Percentiles rank a stretch among this genome's conserved stretches.
phyloP scores from a whole-genome alignment of 2,329 filamentous ascomycete genomes.

The Nemania sp. region DNA sequence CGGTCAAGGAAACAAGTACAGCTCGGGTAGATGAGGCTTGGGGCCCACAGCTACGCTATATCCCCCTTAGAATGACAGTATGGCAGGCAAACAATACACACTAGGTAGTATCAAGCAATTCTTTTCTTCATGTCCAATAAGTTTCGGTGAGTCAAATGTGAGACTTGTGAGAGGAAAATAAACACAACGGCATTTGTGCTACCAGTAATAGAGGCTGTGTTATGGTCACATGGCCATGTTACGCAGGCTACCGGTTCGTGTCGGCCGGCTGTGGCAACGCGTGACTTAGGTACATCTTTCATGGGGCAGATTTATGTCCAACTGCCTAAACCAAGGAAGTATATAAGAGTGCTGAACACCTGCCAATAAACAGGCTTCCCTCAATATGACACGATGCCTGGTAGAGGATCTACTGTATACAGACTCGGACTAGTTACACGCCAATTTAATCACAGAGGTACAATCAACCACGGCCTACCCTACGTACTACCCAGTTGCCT shows the following conservation, averaged over 20 bases:
- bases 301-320: not conserved
- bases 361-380: not conserved
- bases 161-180: conserved; percentile 7
- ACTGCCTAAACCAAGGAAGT: conserved; percentile 6
- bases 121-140: conserved; percentile 33
- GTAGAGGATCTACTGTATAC: too few relatives aligned
- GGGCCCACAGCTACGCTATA: conserved; percentile 11
- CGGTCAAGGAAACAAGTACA: conserved; percentile 24
- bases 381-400: not conserved
- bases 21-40: conserved; percentile 13
- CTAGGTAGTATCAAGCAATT: conserved; percentile 48
- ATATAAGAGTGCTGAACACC: conserved; percentile 5
- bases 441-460: too few relatives aligned
- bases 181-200: not conserved
- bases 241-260: not conserved
- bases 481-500: not conserved
- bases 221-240: conserved; percentile 26
- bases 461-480: too few relatives aligned
- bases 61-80: conserved; percentile 37
- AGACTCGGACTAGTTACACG: too few relatives aligned
- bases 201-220: conserved; percentile 27
- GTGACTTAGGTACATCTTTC: conserved; percentile 2
- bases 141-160: not conserved
- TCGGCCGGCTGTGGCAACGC: conserved; percentile 12
- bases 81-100: conserved; percentile 45